Evolutionary conservation across 225 moss, liverwort and hornwort genomes (phyloP).

Genomic region (Marchantia paleacea): DNA sequence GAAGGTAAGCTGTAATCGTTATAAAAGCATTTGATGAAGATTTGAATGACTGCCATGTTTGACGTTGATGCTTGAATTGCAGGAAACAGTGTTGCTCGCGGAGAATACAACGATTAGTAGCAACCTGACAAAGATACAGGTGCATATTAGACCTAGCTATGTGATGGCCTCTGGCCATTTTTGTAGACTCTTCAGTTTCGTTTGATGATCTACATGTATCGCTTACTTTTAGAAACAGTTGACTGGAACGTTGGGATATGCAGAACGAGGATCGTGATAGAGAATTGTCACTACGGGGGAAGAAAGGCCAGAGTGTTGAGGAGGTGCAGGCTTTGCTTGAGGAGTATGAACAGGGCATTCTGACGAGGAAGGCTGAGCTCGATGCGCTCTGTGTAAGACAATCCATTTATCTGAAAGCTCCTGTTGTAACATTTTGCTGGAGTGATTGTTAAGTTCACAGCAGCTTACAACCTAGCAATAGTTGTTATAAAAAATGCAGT

Average conservation of each 20-base stretch:
- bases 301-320: slow-evolving; percentile 75
- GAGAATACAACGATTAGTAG: slow-evolving; percentile 32
- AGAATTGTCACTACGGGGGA: slow-evolving; percentile 65
- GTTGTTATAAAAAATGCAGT: too few relatives aligned
- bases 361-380: slow-evolving; percentile 38
- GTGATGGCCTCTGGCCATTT: background rate
- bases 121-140: slow-evolving; percentile 37
- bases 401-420: background rate
- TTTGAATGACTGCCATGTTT: background rate
- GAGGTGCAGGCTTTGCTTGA: slow-evolving; percentile 65
- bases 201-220: background rate
- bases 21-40: background rate
- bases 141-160: background rate
- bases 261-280: slow-evolving; percentile 55
- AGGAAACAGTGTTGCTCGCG: slow-evolving; percentile 16
- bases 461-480: background rate
- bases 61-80: background rate
- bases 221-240: background rate
- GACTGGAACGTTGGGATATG: background rate
- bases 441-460: background rate
- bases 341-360: slow-evolving; percentile 57
- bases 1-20: background rate
- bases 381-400: slow-evolving; percentile 30
- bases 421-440: background rate
- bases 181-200: background rate